Base-by-base conservation (phyloP, 2,329 filamentous ascomycete species). In the Colletotrichum gigasporum region DNA sequence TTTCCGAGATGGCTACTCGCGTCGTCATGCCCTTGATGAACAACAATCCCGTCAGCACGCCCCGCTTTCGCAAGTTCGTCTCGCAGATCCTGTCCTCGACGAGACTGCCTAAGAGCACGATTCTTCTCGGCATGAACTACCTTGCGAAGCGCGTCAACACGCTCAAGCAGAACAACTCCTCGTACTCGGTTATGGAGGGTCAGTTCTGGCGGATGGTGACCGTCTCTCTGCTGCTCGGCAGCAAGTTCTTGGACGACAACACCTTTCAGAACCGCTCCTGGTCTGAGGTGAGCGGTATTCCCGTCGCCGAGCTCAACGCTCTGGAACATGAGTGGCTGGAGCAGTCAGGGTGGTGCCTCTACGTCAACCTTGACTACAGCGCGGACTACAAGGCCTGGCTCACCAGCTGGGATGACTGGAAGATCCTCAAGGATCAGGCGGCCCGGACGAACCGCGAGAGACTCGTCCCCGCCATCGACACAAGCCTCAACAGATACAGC, bases 201-300 rank as follows among this genome's bases (percentile, higher is more conserved):
- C 90, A 96, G 74, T 86, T 96, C 57, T 97, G 95, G 85, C 91
- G 93, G 65, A 90, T 96, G 81, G 85, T 97, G 68, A 97, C 94
- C 6, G 91, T 95, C 35, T 89, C 91, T 7, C 82, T 97, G 61
- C 86, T 97, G 53, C 84, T 97, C 55, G 94, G 93, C 65, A 97
- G 93, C 87, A 97, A 97, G 81, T 97, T 97, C 73, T 83, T 97
- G 69, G 94, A 97, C 73, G 94, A 97, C 83, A 97, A 97, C 80
- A 97, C 94, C 5, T 97, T 97, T 79, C 94, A 97, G 84, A 97
- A 97, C 80, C 91, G 93, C 58, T 97, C 94, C 1, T 97, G 94
- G 94, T 93, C 94, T 5, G 94, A 97, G 74, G 94, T 97, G 54
- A 97, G 93, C 78, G 93, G 92, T 66, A 97, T 97, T 69, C 84